Evolutionary conservation across 495 filamentous ascomycete species (phyloP), one percentile per base, ranked within the genome.

Genomic region (Penicillium canescens): DNA sequence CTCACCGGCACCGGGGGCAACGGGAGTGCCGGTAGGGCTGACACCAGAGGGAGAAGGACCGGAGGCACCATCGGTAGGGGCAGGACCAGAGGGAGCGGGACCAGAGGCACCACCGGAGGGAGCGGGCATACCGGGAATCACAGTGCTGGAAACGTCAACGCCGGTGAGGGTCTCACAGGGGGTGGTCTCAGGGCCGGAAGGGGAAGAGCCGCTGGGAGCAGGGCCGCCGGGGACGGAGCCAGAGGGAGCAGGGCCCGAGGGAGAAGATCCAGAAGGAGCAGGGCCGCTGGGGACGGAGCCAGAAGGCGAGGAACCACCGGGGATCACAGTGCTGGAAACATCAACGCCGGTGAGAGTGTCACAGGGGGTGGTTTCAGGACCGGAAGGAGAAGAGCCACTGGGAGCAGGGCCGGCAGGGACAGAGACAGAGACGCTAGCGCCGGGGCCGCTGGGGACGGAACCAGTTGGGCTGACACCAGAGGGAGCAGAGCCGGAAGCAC

Each of bases 151-250:
- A 12, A 56, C 51, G 12, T 37, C 50, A 37, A 57, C 52, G 18
- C 35, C 37, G 53, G 56, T 63, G 42, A 52, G 21, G 38, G 62
- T 63, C 4, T 60, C 58, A 26, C 59, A 62, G 31, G 67, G 60
- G 34, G 44, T 38, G 9, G 55, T 38, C n/a, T 37, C 46, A 20
- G 7, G 46, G 42, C 42, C 46, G 40, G 56, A 34, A 26, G 50
- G 54, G 34, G 36, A 40, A 16, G 42, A 16, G 34, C 37, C 52
- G 34, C 37, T 50, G 10, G 56, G 28, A 47, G 31, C 38, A 52
- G 56, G 34, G 33, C 52, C 57, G 33, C 42, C 21, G 18, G 59
- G 40, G 14, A 21, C 34, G 18, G 44, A 12, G 16, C 40, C 46
- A n/a, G 42, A 43, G 24, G 56, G 41, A 31, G 42, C 23, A 21